Evolutionary conservation across 768 basidiomycete species (phyloP).

Genomic region (Rhodotorula sphaerocarpa): DNA sequence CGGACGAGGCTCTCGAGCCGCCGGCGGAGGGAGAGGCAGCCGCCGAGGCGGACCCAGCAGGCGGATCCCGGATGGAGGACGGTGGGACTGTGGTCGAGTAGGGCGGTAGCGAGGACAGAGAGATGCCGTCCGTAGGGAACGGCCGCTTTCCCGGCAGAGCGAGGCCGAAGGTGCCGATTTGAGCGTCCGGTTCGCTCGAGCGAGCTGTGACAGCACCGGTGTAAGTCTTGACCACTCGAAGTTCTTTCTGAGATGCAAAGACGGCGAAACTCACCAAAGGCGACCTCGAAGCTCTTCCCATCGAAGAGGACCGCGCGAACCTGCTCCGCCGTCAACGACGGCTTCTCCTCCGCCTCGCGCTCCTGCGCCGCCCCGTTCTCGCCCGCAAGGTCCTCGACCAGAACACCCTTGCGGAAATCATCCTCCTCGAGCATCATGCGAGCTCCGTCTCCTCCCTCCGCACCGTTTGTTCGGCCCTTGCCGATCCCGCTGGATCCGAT

Average conservation of each 20-base stretch:
- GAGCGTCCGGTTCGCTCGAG: background rate
- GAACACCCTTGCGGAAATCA: slow-evolving; percentile 25
- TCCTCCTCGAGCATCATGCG: slow-evolving; percentile 22
- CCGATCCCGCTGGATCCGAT: slow-evolving; percentile 51
- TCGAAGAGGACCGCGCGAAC: slow-evolving; percentile 29
- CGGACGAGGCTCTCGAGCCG: background rate
- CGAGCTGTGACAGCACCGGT: no score
- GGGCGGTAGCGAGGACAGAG: slow-evolving; percentile 7
- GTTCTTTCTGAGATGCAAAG: background rate
- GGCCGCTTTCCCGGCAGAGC: slow-evolving; percentile 12
- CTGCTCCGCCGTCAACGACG: slow-evolving; percentile 20
- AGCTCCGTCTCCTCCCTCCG: background rate
- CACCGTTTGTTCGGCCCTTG: background rate
- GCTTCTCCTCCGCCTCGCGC: slow-evolving; percentile 5
- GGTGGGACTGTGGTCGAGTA: slow-evolving; percentile 25
- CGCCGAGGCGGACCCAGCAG: background rate
- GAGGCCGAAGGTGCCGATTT: slow-evolving; percentile 25
- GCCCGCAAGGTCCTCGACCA: slow-evolving; percentile 3
- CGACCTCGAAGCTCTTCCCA: slow-evolving; percentile 3
- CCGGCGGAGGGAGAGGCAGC: background rate
- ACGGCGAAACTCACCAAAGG: background rate
- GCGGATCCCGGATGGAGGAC: slow-evolving; percentile 24
- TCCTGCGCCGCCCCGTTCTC: background rate
- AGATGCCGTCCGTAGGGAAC: background rate
- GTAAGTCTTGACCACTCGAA: no score